phyloP scores from a whole-genome alignment of 2,329 filamentous ascomycete genomes.

The Phyllosticta capitalensis region DNA sequence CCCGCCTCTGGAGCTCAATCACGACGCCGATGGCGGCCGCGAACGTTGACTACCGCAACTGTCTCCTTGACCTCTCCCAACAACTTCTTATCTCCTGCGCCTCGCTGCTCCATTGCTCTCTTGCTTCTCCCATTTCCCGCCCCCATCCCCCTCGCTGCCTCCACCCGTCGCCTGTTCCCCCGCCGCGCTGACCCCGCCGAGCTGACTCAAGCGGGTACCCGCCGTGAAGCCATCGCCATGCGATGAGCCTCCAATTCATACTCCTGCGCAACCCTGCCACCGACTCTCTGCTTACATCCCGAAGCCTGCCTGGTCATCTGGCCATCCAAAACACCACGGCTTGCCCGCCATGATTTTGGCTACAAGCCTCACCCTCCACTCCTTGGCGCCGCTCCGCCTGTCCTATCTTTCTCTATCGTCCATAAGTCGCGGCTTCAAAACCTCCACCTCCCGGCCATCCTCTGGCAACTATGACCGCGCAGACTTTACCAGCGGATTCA shows the following conservation, averaged over 20 bases:
- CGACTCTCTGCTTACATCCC: neutral
- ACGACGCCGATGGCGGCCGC: neutral
- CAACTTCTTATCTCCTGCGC: neutral
- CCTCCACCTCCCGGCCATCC: slow-evolving; percentile 27
- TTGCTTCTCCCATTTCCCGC: neutral
- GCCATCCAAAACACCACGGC: neutral
- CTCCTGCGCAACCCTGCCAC: slow-evolving; percentile 8
- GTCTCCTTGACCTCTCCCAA: neutral
- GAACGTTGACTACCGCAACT: neutral
- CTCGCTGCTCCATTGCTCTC: neutral
- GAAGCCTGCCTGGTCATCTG: slow-evolving; percentile 1
- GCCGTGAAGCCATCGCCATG: neutral
- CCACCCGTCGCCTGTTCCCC: slow-evolving; percentile 2
- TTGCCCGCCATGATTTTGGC: slow-evolving; percentile 7
- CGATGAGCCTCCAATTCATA: slow-evolving; percentile 7
- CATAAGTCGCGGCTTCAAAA: slow-evolving; percentile 25
- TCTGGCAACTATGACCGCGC: slow-evolving; percentile 47
- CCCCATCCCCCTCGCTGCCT: neutral
- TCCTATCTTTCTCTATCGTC: slow-evolving; percentile 30
- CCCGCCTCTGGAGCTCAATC: neutral
- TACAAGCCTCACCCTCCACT: slow-evolving; percentile 17
- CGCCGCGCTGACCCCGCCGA: slow-evolving; percentile 9
- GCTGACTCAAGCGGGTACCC: slow-evolving; percentile 8
- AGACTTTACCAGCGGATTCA: slow-evolving; percentile 54
- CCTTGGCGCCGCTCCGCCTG: slow-evolving; percentile 31